Conservation (phyloP, 176 grass and related monocot species). For the Cocos nucifera region DNA sequence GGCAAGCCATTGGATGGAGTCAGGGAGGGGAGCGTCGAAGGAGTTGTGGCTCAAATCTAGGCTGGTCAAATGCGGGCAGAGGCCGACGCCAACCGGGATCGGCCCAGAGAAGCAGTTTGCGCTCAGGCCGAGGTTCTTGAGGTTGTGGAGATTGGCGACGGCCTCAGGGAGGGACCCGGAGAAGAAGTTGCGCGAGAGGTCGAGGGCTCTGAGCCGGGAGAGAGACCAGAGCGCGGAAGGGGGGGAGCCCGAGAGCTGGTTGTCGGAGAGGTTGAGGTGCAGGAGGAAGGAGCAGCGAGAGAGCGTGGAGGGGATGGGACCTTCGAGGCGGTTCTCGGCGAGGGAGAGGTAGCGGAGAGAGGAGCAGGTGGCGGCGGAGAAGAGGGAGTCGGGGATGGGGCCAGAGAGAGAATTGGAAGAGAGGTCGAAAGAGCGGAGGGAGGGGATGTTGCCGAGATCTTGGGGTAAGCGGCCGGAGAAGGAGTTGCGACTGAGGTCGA, state of each 20-base stretch:
- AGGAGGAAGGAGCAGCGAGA: slow-evolving; percentile 41
- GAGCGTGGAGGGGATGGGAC: slow-evolving; percentile 36
- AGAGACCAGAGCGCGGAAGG: slow-evolving; percentile 34
- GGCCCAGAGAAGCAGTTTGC: slow-evolving; percentile 55
- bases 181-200: slow-evolving; percentile 56
- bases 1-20: slow-evolving; percentile 38
- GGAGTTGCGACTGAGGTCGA: slow-evolving; percentile 76
- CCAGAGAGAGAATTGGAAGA: slow-evolving; percentile 68
- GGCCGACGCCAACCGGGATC: slow-evolving; percentile 42
- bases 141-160: slow-evolving; percentile 50
- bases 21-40: slow-evolving; percentile 47
- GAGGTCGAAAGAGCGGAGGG: slow-evolving; percentile 56
- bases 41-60: slow-evolving; percentile 68
- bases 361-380: slow-evolving; percentile 11
- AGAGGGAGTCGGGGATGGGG: slow-evolving; percentile 28
- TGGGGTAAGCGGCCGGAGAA: slow-evolving; percentile 67
- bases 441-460: slow-evolving; percentile 36
- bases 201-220: slow-evolving; percentile 46
- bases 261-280: slow-evolving; percentile 68
- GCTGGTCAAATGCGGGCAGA: slow-evolving; percentile 48
- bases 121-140: slow-evolving; percentile 49
- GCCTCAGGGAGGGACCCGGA: slow-evolving; percentile 35
- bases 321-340: slow-evolving; percentile 56
- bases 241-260: slow-evolving; percentile 57
- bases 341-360: slow-evolving; percentile 62